phyloP scores from a whole-genome alignment of 495 filamentous ascomycete genomes.

The Achaetomiella virescens region DNA sequence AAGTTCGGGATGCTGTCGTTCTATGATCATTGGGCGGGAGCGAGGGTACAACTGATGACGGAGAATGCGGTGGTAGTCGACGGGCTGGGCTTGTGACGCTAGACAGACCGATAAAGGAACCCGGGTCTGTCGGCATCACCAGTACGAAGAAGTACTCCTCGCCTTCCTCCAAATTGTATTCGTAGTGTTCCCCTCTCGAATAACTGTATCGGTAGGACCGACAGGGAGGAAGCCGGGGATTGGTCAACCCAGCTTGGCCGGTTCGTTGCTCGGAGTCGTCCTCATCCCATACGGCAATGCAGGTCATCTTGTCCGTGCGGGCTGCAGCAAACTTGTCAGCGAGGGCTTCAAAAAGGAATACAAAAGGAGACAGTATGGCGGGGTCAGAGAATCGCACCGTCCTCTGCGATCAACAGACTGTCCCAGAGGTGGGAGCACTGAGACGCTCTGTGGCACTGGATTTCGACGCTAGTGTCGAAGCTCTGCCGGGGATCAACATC shows the following conservation, averaged over 20 bases:
- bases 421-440: background rate
- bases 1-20: no score
- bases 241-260: no score
- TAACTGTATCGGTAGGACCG: background rate
- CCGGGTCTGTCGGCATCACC: background rate
- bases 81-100: background rate
- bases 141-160: background rate
- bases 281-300: no score
- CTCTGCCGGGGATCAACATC: background rate
- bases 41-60: no score
- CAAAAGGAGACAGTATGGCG: background rate
- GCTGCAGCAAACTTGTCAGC: background rate
- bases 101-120: background rate
- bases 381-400: background rate
- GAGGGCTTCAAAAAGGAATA: background rate
- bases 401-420: background rate
- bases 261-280: no score
- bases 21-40: no score
- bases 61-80: background rate
- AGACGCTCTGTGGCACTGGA: slow-evolving; percentile 6
- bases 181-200: background rate
- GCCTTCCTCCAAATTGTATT: background rate
- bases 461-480: background rate
- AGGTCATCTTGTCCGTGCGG: background rate
- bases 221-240: background rate